Percentiles rank a stretch among this genome's conserved stretches.
phyloP scores from a whole-genome alignment of 371 early-diverging fungal genomes.

The Blakeslea trispora region DNA sequence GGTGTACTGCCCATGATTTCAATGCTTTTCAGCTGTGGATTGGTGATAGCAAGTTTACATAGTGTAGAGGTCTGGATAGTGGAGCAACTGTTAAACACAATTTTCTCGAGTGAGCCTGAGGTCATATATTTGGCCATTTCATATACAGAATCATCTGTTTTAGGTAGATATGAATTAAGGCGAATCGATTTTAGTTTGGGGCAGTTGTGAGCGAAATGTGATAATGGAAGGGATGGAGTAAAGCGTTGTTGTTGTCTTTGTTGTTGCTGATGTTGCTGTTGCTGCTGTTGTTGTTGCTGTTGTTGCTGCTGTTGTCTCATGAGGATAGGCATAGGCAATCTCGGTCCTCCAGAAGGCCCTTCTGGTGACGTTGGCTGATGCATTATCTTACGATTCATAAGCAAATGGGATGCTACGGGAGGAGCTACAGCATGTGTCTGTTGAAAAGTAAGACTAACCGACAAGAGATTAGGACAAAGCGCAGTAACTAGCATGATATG shows the following conservation, averaged over 20 bases:
- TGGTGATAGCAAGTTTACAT: conserved; percentile 46
- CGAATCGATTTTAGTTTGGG: conserved; percentile 36
- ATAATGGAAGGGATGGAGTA: conserved; percentile 38
- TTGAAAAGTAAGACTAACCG: conserved; percentile 40
- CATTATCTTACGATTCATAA: neutral
- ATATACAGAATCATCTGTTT: conserved; percentile 49
- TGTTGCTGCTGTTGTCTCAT: conserved; percentile 15
- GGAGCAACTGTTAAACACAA: conserved; percentile 35
- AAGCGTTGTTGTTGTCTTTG: conserved; percentile 14
- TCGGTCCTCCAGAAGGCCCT: neutral
- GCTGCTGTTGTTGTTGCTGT: conserved; percentile 11
- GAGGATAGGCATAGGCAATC: conserved; percentile 11
- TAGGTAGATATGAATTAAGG: conserved; percentile 46
- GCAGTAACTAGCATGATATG: conserved; percentile 40
- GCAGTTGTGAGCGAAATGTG: conserved; percentile 50
- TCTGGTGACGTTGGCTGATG: conserved; percentile 8
- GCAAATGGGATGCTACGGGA: conserved; percentile 11
- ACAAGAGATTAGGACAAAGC: conserved; percentile 42
- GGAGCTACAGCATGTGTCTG: conserved; percentile 44
- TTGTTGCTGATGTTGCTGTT: conserved; percentile 15
- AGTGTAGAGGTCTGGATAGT: conserved; percentile 48
- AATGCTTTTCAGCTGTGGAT: conserved; percentile 40
- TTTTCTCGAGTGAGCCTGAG: conserved; percentile 33
- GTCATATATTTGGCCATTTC: conserved; percentile 51
- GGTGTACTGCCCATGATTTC: conserved; percentile 48